Evolutionary conservation across 257 asterid genomes (phyloP).

Genomic region (Dorcoceras hygrometricum): DNA sequence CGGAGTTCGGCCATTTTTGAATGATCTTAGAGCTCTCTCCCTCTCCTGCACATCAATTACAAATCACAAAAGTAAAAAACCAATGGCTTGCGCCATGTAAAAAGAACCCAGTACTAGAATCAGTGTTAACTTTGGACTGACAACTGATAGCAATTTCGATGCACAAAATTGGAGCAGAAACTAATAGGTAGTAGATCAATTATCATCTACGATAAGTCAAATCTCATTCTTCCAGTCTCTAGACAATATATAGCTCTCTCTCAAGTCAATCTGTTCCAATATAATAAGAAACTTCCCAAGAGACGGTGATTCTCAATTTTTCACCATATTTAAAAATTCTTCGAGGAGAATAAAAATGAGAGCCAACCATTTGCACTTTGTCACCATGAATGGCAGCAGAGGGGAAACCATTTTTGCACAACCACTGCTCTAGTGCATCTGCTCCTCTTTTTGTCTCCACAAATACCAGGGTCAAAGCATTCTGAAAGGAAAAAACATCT

Average conservation of each 20-base stretch:
- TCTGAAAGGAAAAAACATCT: conserved; percentile 29
- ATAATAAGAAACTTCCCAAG: not conserved
- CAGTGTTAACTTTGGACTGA: not conserved
- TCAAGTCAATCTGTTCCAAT: not conserved
- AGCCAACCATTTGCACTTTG: conserved; percentile 67
- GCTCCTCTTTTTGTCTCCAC: conserved; percentile 84
- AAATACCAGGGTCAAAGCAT: conserved; percentile 54
- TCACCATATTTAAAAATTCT: not conserved
- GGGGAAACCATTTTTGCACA: conserved; percentile 47
- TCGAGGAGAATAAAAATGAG: conserved; percentile 1
- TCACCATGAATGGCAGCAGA: conserved; percentile 78
- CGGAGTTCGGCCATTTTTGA: conserved; percentile 56
- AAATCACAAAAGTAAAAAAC: not conserved
- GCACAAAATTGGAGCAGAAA: not conserved
- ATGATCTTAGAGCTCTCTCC: conserved; percentile 56
- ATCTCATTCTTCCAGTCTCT: no score
- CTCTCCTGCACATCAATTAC: conserved; percentile 51
- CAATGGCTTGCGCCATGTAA: not conserved
- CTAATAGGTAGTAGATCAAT: not conserved
- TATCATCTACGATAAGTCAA: no score
- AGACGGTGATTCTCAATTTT: not conserved
- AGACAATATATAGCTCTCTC: not conserved
- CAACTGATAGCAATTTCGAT: not conserved
- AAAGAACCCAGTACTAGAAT: not conserved
- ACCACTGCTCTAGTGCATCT: conserved; percentile 56